These are phyloP conservation scores for Apiospora phragmitis DNA, from an alignment of 2,329 filamentous ascomycete genomes.

Conservation along the genomic window DNA sequence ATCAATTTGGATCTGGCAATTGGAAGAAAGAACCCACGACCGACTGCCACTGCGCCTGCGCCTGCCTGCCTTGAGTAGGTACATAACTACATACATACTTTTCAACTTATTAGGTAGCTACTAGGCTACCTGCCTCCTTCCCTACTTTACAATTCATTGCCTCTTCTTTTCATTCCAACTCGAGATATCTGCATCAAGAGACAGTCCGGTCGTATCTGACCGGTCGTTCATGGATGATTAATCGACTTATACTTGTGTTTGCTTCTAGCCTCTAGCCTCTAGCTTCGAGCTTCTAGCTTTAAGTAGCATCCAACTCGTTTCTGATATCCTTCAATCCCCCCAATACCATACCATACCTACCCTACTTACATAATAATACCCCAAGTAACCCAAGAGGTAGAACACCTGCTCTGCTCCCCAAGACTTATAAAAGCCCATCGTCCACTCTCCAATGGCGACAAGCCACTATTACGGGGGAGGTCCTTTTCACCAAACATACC, in stretches of 20 bases:
- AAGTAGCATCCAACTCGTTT: background rate
- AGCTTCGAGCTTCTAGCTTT: background rate
- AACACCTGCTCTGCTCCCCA: background rate
- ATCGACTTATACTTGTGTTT: background rate
- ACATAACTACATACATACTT: too few relatives aligned
- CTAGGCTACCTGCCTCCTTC: background rate
- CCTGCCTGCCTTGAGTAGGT: background rate
- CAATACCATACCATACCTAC: background rate
- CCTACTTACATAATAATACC: background rate
- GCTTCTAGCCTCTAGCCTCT: background rate
- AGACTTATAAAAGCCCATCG: background rate
- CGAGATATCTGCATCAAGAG: background rate
- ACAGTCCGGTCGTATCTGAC: background rate
- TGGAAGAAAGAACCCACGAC: background rate
- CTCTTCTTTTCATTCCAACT: background rate
- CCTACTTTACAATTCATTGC: background rate
- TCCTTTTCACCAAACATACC: background rate
- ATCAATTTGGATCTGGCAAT: background rate
- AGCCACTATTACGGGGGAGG: constrained; percentile 1
- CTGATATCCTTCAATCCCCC: background rate
- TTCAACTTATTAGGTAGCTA: background rate
- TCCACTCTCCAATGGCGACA: constrained; percentile 3
- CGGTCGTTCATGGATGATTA: background rate
- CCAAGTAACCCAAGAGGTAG: background rate
- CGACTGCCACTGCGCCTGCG: too few relatives aligned